Base-by-base conservation (phyloP, 345 rosid species). In the Hypericum perforatum region DNA sequence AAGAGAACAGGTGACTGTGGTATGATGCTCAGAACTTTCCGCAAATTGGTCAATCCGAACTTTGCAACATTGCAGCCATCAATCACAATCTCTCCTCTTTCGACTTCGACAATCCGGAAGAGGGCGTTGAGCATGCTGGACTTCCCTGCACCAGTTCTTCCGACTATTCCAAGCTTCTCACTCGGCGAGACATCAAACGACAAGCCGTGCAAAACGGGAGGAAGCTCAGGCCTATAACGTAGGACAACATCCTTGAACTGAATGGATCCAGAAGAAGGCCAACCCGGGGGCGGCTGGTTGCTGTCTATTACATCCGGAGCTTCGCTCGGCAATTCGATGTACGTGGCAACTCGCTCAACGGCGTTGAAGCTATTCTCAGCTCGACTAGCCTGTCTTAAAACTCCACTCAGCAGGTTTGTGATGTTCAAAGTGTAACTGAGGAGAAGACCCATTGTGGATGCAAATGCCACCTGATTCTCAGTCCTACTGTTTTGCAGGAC, bases 401-500 rank as follows among this genome's bases (percentile, higher is more conserved):
- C 56, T 11, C 7, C 14, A 42, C 56, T 59, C 63, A 42, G 50
- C 41, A 51, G 22, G 43, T 2, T 9, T 11, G 56, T 49, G 14
- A 59, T 50, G 45, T 51, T 50, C 14, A 42, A n/a, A 59, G 56
- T 51, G 43, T 32, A 59, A 68, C 32, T 22, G 32, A 22, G 32
- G 32, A 22, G 32, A 22, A 22, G 32, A 1, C 32, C 32, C 32
- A 22, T 68, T 39, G 57, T 14, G 39, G 72, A 53, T 40, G 72
- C 72, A 53, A 62, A 68, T 37, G 57, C 68, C 45, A 63, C 61
- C 39, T 51, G 50, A 14, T 63, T 58, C 16, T 68, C 68, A 13
- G 68, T 37, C 58, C 59, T 58, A 51, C 49, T 40, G 49, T 68
- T 68, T 52, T 63, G 63, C 43, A 68, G 43, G 14, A 68, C 72